Evolutionary conservation across 2,329 filamentous ascomycete species (phyloP), one percentile per base, ranked within the genome.

Genomic region (Neofusicoccum laricinum): DNA sequence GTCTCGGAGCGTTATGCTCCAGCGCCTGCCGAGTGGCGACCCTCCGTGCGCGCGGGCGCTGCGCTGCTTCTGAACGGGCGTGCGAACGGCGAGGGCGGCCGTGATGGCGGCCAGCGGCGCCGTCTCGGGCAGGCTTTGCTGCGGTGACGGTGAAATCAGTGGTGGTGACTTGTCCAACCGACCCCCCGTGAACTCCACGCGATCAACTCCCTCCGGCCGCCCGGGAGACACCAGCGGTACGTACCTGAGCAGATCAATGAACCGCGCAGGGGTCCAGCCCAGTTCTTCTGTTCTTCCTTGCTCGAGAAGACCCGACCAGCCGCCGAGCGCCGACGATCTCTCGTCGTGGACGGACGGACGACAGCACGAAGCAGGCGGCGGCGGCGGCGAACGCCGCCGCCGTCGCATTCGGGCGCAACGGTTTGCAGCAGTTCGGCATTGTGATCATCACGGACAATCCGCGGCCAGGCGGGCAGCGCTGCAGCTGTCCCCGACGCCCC

Each of bases 191-290:
- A 30, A 30, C 5, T 30, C 25, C 4, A 30, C 7, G 5, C 5
- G 25, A 30, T 30, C 25, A 30, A 4, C 25, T 30, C 25, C 4
- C 25, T 30, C 25, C 25, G 25, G 5, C 25, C 5, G 25, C 25
- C 25, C 25, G 25, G 25, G 25, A 30, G 25, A 30, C 1, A 6
- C 25, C 25, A 21, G n/a, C 51, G 36, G 36, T 43, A 57, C 36
- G 53, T 58, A 30, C 53, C 53, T 58, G 53, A 19, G 53, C 25
- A 43, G 53, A 58, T 58, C 53, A 43, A 41, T 43, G 53, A 58
- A 45, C 53, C 40, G 38, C 53, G 40, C 38, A 45, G 45, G 53
- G 53, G 53, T 58, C 50, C 25, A 11, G 11, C 14, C 30, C n/a
- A 15, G 19, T 14, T 15, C 19, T 12, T n/a, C n/a, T n/a, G n/a